Percentiles rank a stretch among this genome's conserved stretches.
phyloP scores from a whole-genome alignment of 2,329 filamentous ascomycete species.

The Verticillium tricorpus region DNA sequence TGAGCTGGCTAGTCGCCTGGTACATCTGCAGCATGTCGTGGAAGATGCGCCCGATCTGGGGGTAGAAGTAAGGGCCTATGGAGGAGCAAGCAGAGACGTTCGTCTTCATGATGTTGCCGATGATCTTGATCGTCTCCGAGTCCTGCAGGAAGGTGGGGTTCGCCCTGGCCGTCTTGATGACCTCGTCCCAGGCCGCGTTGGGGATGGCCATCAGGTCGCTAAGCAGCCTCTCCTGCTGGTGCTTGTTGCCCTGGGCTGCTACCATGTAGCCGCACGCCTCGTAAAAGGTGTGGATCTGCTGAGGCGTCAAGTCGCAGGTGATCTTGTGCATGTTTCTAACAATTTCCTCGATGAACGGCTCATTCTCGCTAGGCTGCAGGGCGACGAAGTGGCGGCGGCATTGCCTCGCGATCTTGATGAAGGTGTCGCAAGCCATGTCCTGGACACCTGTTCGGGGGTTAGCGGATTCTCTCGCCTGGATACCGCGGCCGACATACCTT shows the following conservation, averaged over 20 bases:
- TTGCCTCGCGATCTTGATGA: constrained; percentile 99
- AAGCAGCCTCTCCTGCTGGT: constrained; percentile 86
- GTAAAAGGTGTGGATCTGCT: constrained; percentile 98
- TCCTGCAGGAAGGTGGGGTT: constrained; percentile 87
- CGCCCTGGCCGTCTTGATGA: constrained; percentile 81
- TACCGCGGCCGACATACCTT: constrained; percentile 53
- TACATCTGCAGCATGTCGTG: constrained; percentile 99
- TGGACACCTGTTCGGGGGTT: constrained; percentile 65
- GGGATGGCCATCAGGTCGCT: constrained; percentile 89
- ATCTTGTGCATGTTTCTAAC: constrained; percentile 94
- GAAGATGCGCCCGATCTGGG: constrained; percentile 95
- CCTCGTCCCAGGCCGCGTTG: constrained; percentile 91
- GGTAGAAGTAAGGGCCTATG: constrained; percentile 95
- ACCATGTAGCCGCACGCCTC: constrained; percentile 99
- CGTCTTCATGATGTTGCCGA: constrained; percentile 99
- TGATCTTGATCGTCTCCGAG: constrained; percentile 92
- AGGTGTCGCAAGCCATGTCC: constrained; percentile 99
- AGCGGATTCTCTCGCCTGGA: neutral
- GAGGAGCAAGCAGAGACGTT: constrained; percentile 98
- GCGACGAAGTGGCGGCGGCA: constrained; percentile 97
- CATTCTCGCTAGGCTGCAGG: constrained; percentile 85
- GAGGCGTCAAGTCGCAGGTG: constrained; percentile 88
- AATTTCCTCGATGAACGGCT: constrained; percentile 98
- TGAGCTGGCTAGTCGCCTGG: constrained; percentile 90
- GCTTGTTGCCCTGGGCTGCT: constrained; percentile 91